Percentiles rank a stretch among this genome's conserved stretches.
Evolutionary conservation across 2,329 filamentous ascomycete species (phyloP).

Genomic region (Aspergillus terreus): DNA sequence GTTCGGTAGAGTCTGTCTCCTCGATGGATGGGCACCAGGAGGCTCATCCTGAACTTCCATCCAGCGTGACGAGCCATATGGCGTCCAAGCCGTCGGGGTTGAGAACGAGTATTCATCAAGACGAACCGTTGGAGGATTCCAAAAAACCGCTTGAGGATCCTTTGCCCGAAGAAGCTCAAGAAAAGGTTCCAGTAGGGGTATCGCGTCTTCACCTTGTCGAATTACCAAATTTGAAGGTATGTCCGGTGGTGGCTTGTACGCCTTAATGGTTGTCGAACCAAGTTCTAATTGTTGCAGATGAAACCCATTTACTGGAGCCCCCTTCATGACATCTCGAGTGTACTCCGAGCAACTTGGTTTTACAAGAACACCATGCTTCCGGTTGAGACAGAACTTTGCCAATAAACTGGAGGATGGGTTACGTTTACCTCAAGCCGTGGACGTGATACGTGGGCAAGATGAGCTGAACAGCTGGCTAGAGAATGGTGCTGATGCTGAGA

Average conservation of each 20-base stretch:
- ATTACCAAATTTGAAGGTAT: slow-evolving; percentile 63
- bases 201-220: slow-evolving; percentile 88
- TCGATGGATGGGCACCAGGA: slow-evolving; percentile 21
- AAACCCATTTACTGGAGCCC: slow-evolving; percentile 98
- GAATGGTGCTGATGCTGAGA: slow-evolving; percentile 82
- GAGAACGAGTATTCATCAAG: slow-evolving; percentile 22
- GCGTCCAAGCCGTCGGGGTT: slow-evolving; percentile 25
- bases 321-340: slow-evolving; percentile 78
- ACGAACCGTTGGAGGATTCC: slow-evolving; percentile 12
- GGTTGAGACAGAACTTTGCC: slow-evolving; percentile 78
- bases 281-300: slow-evolving; percentile 56
- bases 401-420: slow-evolving; percentile 94
- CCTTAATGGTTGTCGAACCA: neutral
- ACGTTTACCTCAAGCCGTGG: slow-evolving; percentile 80
- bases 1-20: slow-evolving; percentile 26
- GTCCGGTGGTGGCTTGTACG: neutral
- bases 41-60: slow-evolving; percentile 16
- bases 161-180: slow-evolving; percentile 31
- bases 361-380: slow-evolving; percentile 94
- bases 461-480: slow-evolving; percentile 87
- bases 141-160: slow-evolving; percentile 11
- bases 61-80: slow-evolving; percentile 10
- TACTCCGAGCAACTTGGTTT: slow-evolving; percentile 91
- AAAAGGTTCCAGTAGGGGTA: slow-evolving; percentile 76
- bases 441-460: slow-evolving; percentile 89